Evolutionary conservation across 1,284 basidiomycete genomes (phyloP), one percentile per base, ranked within the genome.

Genomic region (Xerocomus nothofagi): DNA sequence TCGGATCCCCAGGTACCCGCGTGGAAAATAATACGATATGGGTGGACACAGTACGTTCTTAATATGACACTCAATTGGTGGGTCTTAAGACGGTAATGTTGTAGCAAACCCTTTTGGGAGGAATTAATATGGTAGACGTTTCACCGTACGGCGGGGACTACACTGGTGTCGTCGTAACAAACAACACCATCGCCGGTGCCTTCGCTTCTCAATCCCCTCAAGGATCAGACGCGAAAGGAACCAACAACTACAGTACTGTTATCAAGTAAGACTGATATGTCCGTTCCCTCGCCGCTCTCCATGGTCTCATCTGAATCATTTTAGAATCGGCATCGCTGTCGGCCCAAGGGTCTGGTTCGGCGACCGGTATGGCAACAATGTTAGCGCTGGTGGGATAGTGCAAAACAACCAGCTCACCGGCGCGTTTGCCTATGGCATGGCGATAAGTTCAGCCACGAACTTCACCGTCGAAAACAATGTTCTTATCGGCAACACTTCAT

Each of bases 81-180:
- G 39, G 36, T 33, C 37, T 49, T 45, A 29, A 46, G 11, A 27
- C 6, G 23, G 14, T n/a, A 1, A 29, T 45, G 3, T 20, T 39
- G 4, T 48, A 88, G 85, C 72, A 81, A 57, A 88, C 85, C 1
- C 71, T 86, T 2, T 73, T 91, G 12, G 89, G 89, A 32, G 89
- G 90, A 14, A 90, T 93, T 56, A 89, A 88, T 58, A 65, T 92
- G 75, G 91, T 93, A 11, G 90, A 93, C 61, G 82, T 83, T 50
- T 62, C 73, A 5, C 90, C 92, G 0, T 92, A 79, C 73, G 61
- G 63, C n/a, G 91, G 91, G 0, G 73, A 90, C 64, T 94, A 80
- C 65, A 76, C 77, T 0, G 77, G 80, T 32, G 84, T 83, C 8
- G 68, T 88, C 24, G 88, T 93, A 14, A 77, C 76, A 41, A 77